Base-by-base conservation (phyloP, 2,329 filamentous ascomycete species). In the Penicillium digitatum region DNA sequence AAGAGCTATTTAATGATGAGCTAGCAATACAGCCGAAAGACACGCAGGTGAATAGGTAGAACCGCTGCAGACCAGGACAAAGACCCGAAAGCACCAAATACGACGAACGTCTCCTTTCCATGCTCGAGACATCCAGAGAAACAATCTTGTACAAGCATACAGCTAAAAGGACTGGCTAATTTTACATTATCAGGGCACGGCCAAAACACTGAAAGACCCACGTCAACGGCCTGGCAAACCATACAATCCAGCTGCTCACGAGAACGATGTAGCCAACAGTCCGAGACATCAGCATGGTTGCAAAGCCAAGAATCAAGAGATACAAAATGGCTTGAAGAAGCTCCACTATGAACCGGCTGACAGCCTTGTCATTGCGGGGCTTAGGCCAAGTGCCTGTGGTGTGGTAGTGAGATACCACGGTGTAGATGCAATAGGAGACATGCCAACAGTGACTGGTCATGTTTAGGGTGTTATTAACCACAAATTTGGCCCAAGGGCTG, bases 221-320 rank as follows among this genome's bases (percentile, higher is more conserved):
- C 0, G 64, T 66, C 60, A 74, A 67, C 1, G 72, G 72, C 38
- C 56, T 66, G 2, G 63, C 61, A 49, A 74, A 62, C 72, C 72
- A 75, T 12, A 71, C 48, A 27, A 74, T 58, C 72, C 72, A 75
- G 20, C 64, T 68, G 5, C 66, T 67, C 32, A 73, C 51, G 20
- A 73, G 60, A 37, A 72, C 63, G 38, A 73, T 49, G 31, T 72
- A 72, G 2, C 66, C 62, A 4, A 67, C 66, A 46, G 62, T 60
- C 18, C 69, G 68, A 3, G 66, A 63, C 5, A 74, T 45, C 2
- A 74, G 22, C 49, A 72, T 58, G 32, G 67, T 61, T 4, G 68
- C 57, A 44, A 71, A 70, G 0, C 65, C 70, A 29, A 75, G 61
- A 35, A 70, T 57, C 10, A 68, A 57, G 37, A 74, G 57, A 55